phyloP scores from a whole-genome alignment of 257 asterid species.

The Solanum clarkiae region DNA sequence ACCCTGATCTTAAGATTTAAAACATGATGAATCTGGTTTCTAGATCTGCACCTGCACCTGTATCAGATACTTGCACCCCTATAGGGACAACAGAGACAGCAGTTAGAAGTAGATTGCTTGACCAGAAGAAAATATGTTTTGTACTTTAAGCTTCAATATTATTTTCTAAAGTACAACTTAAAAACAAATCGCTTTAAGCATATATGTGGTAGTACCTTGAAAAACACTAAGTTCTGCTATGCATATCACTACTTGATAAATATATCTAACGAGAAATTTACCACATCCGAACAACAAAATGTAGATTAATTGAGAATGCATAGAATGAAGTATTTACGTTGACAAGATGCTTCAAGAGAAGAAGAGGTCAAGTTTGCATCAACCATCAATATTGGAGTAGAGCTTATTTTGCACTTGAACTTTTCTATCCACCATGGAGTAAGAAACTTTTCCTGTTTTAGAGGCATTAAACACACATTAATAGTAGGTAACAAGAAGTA shows the following conservation, averaged over 20 bases:
- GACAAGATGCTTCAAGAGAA: conserved; percentile 61
- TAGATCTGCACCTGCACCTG: background rate
- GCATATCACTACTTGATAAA: background rate
- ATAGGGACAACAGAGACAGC: background rate
- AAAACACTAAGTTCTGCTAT: background rate
- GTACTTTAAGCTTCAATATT: background rate
- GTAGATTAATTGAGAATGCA: background rate
- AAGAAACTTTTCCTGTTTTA: conserved; percentile 69
- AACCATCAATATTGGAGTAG: conserved; percentile 64
- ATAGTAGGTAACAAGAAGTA: background rate
- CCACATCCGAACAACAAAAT: background rate
- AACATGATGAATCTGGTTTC: background rate
- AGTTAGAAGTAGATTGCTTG: background rate
- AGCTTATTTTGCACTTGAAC: conserved; percentile 39
- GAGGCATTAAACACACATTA: background rate
- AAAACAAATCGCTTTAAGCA: background rate
- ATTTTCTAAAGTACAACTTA: background rate
- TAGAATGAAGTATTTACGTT: conserved; percentile 19
- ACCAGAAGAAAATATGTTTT: background rate
- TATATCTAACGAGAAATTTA: background rate
- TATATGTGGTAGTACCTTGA: background rate
- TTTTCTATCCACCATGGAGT: conserved; percentile 69
- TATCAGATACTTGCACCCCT: background rate
- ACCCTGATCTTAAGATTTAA: background rate
- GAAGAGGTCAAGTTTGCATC: conserved; percentile 81